phyloP scores from a whole-genome alignment of 73 alveolate species.

The Paramecium bursaria region DNA sequence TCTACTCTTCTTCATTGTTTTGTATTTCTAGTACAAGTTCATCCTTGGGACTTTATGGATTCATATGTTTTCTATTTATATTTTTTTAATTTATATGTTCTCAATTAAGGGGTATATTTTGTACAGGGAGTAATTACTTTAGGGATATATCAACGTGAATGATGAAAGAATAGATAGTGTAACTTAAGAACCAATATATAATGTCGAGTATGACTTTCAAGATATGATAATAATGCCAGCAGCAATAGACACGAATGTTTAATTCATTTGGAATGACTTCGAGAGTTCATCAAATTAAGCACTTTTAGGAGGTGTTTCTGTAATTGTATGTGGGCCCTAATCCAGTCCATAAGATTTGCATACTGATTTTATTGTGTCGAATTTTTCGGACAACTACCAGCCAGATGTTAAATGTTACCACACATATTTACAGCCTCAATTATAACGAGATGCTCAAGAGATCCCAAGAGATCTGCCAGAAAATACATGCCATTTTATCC shows the following conservation, averaged over 20 bases:
- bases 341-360: too few relatives aligned
- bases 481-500: not conserved
- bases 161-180: not conserved
- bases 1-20: conserved; percentile 9
- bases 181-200: not conserved
- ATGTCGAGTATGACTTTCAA: not conserved
- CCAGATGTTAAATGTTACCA: too few relatives aligned
- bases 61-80: conserved; percentile 6
- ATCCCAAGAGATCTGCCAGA: not conserved
- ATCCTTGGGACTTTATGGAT: conserved; percentile 26
- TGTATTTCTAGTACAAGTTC: not conserved
- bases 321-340: not conserved
- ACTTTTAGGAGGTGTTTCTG: not conserved
- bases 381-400: too few relatives aligned
- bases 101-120: conserved; percentile 19
- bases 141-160: conserved; percentile 7
- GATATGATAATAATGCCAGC: conserved; percentile 12
- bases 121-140: conserved; percentile 4
- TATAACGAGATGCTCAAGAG: too few relatives aligned
- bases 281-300: conserved; percentile 10
- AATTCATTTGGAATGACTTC: conserved; percentile 15
- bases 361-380: too few relatives aligned
- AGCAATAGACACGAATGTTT: conserved; percentile 22
- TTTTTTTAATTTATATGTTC: conserved; percentile 8
- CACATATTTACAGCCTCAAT: too few relatives aligned